Percentiles rank a stretch among this genome's conserved stretches.
phyloP scores from a whole-genome alignment of 2,329 filamentous ascomycete genomes.

The Thielaviopsis ethacetica region DNA sequence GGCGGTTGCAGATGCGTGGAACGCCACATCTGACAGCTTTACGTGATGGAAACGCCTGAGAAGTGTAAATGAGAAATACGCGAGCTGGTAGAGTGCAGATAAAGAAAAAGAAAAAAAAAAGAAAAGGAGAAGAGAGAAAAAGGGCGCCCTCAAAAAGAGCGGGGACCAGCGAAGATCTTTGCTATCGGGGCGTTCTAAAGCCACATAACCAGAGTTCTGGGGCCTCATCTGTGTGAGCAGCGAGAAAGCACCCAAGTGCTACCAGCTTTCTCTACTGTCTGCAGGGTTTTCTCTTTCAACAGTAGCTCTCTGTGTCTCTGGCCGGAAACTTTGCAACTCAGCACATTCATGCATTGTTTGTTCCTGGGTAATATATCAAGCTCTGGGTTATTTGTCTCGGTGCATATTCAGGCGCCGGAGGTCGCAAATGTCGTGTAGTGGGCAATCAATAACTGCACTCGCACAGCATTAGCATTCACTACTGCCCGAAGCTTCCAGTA shows the following conservation, averaged over 20 bases:
- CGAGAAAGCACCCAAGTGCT: neutral
- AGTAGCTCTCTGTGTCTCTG: neutral
- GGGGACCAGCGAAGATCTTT: too few relatives aligned
- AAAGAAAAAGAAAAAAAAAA: too few relatives aligned
- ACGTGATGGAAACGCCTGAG: neutral
- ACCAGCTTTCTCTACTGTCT: neutral
- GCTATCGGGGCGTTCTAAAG: neutral
- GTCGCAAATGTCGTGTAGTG: neutral
- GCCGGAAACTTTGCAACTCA: neutral
- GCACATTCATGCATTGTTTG: neutral
- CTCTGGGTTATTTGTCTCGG: neutral
- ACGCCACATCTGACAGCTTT: neutral
- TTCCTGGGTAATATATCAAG: neutral
- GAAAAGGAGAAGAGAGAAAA: too few relatives aligned
- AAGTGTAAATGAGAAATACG: too few relatives aligned
- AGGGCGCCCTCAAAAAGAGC: too few relatives aligned
- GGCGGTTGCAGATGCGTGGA: neutral
- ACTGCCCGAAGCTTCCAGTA: too few relatives aligned
- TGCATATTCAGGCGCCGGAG: neutral
- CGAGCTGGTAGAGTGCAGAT: too few relatives aligned
- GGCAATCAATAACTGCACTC: neutral
- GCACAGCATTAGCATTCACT: neutral
- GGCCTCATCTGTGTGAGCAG: neutral
- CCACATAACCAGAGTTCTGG: neutral
- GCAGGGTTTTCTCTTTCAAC: neutral